These are phyloP conservation scores for Brassica juncea DNA, from an alignment of 345 rosid genomes.

Conservation along the genomic window DNA sequence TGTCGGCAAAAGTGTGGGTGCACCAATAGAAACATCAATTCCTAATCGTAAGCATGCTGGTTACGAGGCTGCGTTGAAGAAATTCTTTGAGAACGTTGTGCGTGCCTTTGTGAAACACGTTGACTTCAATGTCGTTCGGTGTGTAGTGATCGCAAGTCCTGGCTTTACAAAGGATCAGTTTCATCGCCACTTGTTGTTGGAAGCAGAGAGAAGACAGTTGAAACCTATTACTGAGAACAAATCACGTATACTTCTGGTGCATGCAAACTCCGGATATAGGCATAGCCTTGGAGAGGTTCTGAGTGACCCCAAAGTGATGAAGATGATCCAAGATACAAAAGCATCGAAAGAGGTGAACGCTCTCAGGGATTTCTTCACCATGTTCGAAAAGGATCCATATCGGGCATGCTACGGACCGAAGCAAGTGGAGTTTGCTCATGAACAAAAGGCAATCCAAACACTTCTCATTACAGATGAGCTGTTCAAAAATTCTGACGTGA, in stretches of 20 bases:
- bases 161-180: slow-evolving; percentile 99
- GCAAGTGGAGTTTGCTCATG: slow-evolving; percentile 95
- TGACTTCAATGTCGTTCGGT: slow-evolving; percentile 80
- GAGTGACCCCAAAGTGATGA: slow-evolving; percentile 83
- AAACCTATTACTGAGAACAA: slow-evolving; percentile 85
- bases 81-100: slow-evolving; percentile 56
- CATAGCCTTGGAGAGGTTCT: slow-evolving; percentile 87
- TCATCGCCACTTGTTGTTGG: slow-evolving; percentile 80
- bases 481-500: slow-evolving; percentile 72
- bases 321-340: slow-evolving; percentile 89
- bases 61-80: slow-evolving; percentile 84
- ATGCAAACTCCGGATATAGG: slow-evolving; percentile 88
- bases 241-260: slow-evolving; percentile 76
- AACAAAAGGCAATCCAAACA: slow-evolving; percentile 88
- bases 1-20: slow-evolving; percentile 81
- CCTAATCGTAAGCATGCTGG: slow-evolving; percentile 94
- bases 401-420: slow-evolving; percentile 97
- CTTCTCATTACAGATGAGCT: slow-evolving; percentile 85
- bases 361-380: slow-evolving; percentile 74
- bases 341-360: slow-evolving; percentile 90
- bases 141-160: slow-evolving; percentile 96
- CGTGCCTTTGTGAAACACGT: slow-evolving; percentile 81
- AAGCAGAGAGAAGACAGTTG: slow-evolving; percentile 87
- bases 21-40: slow-evolving; percentile 81
- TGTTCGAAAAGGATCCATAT: slow-evolving; percentile 63